These are phyloP conservation scores for Echium plantagineum DNA, from an alignment of 257 asterid genomes.

Conservation along the genomic window DNA sequence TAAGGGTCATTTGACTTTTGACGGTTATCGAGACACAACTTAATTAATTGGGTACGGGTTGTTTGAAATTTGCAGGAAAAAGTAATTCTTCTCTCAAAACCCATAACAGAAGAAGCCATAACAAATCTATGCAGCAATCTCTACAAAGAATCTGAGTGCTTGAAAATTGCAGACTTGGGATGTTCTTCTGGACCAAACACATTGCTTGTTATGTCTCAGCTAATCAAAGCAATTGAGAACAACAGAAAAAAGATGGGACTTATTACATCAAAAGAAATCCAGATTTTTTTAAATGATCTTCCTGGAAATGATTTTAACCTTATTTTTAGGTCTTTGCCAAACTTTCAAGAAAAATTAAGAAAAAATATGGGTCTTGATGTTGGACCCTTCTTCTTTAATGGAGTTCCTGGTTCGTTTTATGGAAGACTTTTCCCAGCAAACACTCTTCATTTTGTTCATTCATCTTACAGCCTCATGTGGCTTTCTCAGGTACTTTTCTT, in stretches of 20 bases:
- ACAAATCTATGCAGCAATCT: neutral
- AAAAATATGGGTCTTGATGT: conserved; percentile 17
- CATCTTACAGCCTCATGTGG: conserved; percentile 12
- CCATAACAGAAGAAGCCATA: neutral
- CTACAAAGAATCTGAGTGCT: neutral
- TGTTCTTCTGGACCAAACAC: conserved; percentile 18
- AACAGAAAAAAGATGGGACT: conserved; percentile 7
- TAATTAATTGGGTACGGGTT: too few species aligned
- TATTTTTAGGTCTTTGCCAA: conserved; percentile 32
- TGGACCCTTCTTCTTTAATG: conserved; percentile 33
- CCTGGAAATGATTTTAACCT: conserved; percentile 59
- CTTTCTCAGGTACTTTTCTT: too few species aligned
- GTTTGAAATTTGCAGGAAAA: conserved; percentile 1
- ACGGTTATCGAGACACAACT: too few species aligned
- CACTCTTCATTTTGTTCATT: conserved; percentile 49
- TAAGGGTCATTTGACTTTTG: too few species aligned
- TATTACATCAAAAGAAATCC: conserved; percentile 29
- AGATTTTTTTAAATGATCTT: conserved; percentile 49
- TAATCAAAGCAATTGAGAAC: conserved; percentile 7
- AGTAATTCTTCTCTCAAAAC: neutral
- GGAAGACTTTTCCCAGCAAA: conserved; percentile 42
- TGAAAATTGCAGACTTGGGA: conserved; percentile 12
- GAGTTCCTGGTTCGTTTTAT: conserved; percentile 56
- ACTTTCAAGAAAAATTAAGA: conserved; percentile 15
- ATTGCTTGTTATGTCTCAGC: conserved; percentile 1